Percentiles rank a stretch among this genome's conserved stretches.
These are phyloP conservation scores for Escovopsis sp. DNA, from an alignment of 2,329 filamentous ascomycete genomes.

Conservation along the genomic window DNA sequence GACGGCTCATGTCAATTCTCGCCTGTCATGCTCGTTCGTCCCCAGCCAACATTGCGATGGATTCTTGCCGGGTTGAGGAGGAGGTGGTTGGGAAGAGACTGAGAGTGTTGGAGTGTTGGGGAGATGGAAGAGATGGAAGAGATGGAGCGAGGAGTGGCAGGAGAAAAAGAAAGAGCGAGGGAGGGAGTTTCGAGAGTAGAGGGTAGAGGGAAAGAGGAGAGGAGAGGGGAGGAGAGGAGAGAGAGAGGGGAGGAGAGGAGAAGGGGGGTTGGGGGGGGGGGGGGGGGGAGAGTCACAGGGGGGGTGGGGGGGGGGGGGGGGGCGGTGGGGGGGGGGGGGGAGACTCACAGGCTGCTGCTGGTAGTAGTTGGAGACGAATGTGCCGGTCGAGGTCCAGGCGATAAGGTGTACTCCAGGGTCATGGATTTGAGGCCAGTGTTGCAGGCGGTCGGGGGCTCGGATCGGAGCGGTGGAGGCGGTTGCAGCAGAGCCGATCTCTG, in stretches of 20 bases:
- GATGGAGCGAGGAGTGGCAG: slow-evolving; percentile 4
- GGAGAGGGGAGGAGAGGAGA: slow-evolving; percentile 38
- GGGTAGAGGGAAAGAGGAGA: no score
- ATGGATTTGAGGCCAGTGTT: slow-evolving; percentile 15
- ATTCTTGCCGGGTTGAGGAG: no score
- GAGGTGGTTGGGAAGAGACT: no score
- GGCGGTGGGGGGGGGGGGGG: slow-evolving; percentile 19
- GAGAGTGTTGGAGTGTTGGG: no score
- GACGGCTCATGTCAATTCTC: slow-evolving; percentile 4
- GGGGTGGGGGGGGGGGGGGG: slow-evolving; percentile 36
- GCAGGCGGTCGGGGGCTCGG: slow-evolving; percentile 7
- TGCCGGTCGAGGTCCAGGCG: slow-evolving; percentile 45
- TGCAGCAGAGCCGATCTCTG: background rate
- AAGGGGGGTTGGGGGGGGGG: background rate
- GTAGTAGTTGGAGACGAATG: slow-evolving; percentile 38
- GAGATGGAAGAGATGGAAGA: background rate
- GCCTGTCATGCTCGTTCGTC: background rate
- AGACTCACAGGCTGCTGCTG: slow-evolving; percentile 34
- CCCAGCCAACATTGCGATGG: no score
- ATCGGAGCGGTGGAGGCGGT: slow-evolving; percentile 12
- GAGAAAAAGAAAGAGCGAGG: slow-evolving; percentile 2
- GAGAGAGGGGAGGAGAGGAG: slow-evolving; percentile 39
- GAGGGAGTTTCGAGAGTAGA: no score
- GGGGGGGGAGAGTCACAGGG: slow-evolving; percentile 38
- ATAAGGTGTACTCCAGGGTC: slow-evolving; percentile 34